phyloP scores from a whole-genome alignment of 805 yeast species.

The Ascoidea asiatica region DNA sequence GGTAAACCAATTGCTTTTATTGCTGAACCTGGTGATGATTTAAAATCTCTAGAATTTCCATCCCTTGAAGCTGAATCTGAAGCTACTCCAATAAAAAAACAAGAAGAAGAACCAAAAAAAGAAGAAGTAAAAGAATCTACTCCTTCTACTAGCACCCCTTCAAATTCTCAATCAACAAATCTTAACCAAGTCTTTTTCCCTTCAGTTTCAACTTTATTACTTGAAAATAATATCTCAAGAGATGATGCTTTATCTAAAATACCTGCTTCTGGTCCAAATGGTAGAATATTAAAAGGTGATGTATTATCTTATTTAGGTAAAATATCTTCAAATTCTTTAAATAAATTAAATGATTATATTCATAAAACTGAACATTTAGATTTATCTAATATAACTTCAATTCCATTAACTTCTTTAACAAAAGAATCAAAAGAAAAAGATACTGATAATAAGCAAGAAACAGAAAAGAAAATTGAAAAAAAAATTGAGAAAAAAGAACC shows the following conservation, averaged over 20 bases:
- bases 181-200: constrained; percentile 61
- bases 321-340: constrained; percentile 43
- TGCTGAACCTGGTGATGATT: constrained; percentile 83
- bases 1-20: constrained; percentile 82
- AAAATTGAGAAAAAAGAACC: constrained; percentile 24
- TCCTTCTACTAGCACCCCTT: constrained; percentile 9
- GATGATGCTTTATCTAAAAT: constrained; percentile 64
- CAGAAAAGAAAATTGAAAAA: constrained; percentile 11
- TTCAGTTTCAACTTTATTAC: constrained; percentile 58
- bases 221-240: constrained; percentile 43
- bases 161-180: constrained; percentile 31
- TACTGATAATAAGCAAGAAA: constrained; percentile 9
- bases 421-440: constrained; percentile 9
- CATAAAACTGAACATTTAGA: constrained; percentile 51
- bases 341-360: constrained; percentile 40
- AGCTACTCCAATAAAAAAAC: constrained; percentile 11
- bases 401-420: constrained; percentile 13
- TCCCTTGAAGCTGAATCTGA: constrained; percentile 17
- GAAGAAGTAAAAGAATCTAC: constrained; percentile 10
- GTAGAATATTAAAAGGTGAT: constrained; percentile 83
- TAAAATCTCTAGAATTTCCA: constrained; percentile 50
- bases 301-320: constrained; percentile 73
- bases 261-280: constrained; percentile 79
- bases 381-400: constrained; percentile 48
- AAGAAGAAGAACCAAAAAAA: constrained; percentile 11